Evolutionary conservation across 2,329 filamentous ascomycete species (phyloP).

Genomic region (Aspergillus nomiae): DNA sequence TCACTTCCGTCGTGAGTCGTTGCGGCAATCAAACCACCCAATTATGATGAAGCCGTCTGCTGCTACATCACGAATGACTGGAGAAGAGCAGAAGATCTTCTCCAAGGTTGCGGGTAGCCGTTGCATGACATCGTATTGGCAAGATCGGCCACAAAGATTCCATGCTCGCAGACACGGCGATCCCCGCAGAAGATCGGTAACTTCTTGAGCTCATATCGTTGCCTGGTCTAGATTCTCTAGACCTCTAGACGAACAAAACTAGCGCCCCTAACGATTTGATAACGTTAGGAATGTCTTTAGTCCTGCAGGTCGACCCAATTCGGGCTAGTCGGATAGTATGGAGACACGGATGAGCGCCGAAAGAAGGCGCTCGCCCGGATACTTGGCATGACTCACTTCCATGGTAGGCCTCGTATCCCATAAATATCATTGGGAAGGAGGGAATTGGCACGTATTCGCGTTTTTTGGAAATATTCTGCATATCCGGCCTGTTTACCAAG

Average conservation of each 20-base stretch:
- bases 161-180: constrained; percentile 22
- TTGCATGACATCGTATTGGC: constrained; percentile 20
- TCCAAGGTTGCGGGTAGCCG: constrained; percentile 22
- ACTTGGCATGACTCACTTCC: constrained; percentile 1
- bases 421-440: not conserved
- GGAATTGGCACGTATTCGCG: not conserved
- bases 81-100: constrained; percentile 36
- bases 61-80: constrained; percentile 30
- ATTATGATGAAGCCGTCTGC: constrained; percentile 30
- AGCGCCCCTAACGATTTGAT: not conserved
- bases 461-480: not conserved
- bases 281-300: not conserved
- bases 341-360: not conserved
- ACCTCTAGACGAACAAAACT: not conserved
- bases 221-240: not conserved
- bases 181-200: constrained; percentile 25
- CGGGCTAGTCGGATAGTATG: not conserved
- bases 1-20: constrained; percentile 22
- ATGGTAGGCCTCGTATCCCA: not conserved
- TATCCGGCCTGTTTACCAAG: not conserved
- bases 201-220: constrained; percentile 15
- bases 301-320: not conserved
- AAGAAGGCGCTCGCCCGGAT: not conserved
- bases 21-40: constrained; percentile 31
- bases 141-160: constrained; percentile 21